Conservation (phyloP, 1,284 basidiomycete species). For the Cutaneotrichosporon sp. region DNA sequence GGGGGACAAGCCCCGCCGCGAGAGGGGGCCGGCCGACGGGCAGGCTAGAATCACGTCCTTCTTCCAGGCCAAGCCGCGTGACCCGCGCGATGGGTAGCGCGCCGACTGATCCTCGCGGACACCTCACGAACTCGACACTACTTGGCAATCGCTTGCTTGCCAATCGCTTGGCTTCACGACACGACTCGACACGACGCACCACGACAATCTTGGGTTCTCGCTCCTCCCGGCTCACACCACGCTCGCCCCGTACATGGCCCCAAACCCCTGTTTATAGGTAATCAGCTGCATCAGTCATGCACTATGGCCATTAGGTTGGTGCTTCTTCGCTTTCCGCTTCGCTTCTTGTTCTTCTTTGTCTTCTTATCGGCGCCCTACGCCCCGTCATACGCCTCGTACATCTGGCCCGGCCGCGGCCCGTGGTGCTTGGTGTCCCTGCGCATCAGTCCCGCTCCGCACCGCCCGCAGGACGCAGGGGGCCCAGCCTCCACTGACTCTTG, state of each 20-base stretch:
- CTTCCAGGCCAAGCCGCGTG: background rate
- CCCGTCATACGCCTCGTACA: background rate
- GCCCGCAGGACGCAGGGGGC: too few species aligned
- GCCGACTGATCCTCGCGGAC: too few species aligned
- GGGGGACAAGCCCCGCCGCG: background rate
- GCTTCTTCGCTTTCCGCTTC: too few species aligned
- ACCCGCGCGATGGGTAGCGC: background rate
- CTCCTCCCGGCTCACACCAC: background rate
- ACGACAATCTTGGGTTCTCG: background rate
- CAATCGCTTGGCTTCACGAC: too few species aligned
- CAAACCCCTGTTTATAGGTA: background rate
- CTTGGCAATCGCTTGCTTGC: too few species aligned
- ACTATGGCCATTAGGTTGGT: background rate
- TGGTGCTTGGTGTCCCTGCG: background rate
- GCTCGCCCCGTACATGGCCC: too few species aligned
- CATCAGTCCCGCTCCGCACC: background rate
- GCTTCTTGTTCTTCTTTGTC: too few species aligned
- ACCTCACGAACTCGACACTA: too few species aligned
- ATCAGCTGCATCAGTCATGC: background rate
- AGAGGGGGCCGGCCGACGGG: background rate
- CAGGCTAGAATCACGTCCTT: slow-evolving; percentile 5
- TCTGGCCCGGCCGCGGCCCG: background rate
- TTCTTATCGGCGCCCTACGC: too few species aligned
- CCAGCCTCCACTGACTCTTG: too few species aligned
- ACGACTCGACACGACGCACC: background rate